Evolutionary conservation across 768 basidiomycete genomes (phyloP).

Genomic region (Tephrocybe sp.): DNA sequence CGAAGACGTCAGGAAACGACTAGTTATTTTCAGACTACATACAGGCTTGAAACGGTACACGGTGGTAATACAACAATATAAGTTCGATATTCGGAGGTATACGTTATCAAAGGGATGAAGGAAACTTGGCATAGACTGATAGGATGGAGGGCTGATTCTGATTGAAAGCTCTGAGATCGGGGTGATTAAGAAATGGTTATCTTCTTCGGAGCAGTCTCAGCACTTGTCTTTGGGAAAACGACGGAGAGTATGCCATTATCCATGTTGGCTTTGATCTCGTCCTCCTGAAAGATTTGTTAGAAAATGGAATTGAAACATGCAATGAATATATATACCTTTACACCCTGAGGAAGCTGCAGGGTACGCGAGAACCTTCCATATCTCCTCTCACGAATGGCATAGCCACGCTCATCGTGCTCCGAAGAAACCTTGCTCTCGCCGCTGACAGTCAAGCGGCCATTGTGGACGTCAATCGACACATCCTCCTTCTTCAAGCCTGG

Average conservation of each 20-base stretch:
- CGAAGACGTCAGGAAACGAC: too few relatives aligned
- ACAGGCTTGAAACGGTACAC: too few relatives aligned
- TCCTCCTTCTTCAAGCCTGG: slow-evolving; percentile 52
- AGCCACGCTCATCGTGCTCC: slow-evolving; percentile 33
- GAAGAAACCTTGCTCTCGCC: slow-evolving; percentile 35
- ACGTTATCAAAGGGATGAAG: too few relatives aligned
- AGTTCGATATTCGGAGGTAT: too few relatives aligned
- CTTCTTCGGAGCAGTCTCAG: slow-evolving; percentile 44
- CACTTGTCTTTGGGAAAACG: slow-evolving; percentile 43
- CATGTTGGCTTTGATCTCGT: slow-evolving; percentile 46
- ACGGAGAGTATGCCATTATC: slow-evolving; percentile 45
- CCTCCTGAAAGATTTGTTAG: slow-evolving; percentile 25
- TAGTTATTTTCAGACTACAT: too few relatives aligned
- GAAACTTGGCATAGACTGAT: too few relatives aligned
- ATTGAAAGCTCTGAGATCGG: too few relatives aligned
- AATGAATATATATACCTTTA: slow-evolving; percentile 34
- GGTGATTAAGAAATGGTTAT: slow-evolving; percentile 34
- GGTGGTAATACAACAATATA: too few relatives aligned
- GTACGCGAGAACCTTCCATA: too few relatives aligned
- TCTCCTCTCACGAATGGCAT: too few relatives aligned
- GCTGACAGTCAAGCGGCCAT: slow-evolving; percentile 45
- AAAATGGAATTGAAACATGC: not conserved
- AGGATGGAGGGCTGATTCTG: too few relatives aligned
- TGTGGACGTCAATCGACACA: slow-evolving; percentile 44
- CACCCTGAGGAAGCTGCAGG: too few relatives aligned